Percentiles rank a stretch among this genome's conserved stretches.
Evolutionary conservation across 2,329 filamentous ascomycete genomes (phyloP).

Genomic region (Nemania sp.): DNA sequence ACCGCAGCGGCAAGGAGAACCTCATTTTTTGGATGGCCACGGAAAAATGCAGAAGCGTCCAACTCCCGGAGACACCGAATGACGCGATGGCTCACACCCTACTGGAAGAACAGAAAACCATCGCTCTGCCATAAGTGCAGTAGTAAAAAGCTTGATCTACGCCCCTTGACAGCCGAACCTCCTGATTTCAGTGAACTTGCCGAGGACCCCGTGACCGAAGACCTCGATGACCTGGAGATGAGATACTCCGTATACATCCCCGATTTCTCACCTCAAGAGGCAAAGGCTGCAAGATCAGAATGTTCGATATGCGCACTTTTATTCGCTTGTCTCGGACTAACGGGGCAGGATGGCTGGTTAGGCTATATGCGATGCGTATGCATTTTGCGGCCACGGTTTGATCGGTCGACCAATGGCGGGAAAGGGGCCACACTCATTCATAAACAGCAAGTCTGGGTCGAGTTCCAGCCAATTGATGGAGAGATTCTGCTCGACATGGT

Average conservation of each 20-base stretch:
- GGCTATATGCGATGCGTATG: slow-evolving; percentile 7
- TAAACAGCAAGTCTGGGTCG: slow-evolving; percentile 9
- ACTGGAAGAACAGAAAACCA: background rate
- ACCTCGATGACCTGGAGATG: background rate
- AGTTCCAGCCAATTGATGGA: slow-evolving; percentile 13
- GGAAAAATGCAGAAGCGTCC: background rate
- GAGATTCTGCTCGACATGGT: slow-evolving; percentile 4
- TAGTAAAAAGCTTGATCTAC: slow-evolving; percentile 8
- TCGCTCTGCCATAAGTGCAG: slow-evolving; percentile 7
- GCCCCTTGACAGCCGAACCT: background rate
- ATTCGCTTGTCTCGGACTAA: background rate
- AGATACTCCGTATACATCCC: slow-evolving; percentile 9
- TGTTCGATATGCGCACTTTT: slow-evolving; percentile 15
- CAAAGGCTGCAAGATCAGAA: background rate
- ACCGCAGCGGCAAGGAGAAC: background rate
- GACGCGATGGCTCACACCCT: background rate
- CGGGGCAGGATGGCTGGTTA: background rate
- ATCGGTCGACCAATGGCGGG: background rate
- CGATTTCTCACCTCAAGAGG: slow-evolving; percentile 6
- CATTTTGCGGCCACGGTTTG: slow-evolving; percentile 15
- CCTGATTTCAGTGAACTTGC: background rate
- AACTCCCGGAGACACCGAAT: background rate
- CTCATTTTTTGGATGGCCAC: background rate
- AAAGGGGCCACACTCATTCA: slow-evolving; percentile 4
- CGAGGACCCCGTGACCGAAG: background rate